Evolutionary conservation across 345 rosid species (phyloP), one percentile per base, ranked within the genome.

Genomic region (Moringa oleifera): DNA sequence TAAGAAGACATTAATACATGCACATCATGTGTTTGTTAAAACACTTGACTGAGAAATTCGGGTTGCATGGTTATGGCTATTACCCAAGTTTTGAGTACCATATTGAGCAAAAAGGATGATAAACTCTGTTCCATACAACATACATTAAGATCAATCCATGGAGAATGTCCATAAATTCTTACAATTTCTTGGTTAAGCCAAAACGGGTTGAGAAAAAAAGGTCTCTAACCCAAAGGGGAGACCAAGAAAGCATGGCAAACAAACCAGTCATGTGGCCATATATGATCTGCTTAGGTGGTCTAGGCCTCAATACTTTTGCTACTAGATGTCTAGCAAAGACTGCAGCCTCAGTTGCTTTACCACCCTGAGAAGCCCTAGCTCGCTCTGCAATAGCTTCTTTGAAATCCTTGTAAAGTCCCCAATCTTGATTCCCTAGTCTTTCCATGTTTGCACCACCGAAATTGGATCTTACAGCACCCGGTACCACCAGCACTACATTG

Each of bases 181-280:
- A 78, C 23, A 76, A 66, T 33, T 63, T 80, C 41, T 63, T 80
- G 45, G 75, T 72, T 4, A 80, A 36, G 6, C 61, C 46, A 54
- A 83, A 83, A 25, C 81, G 78, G 10, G 62, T 73, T 0, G 84
- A 46, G 47, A 81, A 81, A 72, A 83, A 86, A 58, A 71, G 46
- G 56, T 83, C 93, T 77, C 81, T 77, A 51, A 63, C 80, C 93
- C 89, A 81, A 24, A 80, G 68, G 5, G 89, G 89, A 58, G 89
- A 83, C 72, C 76, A 78, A 4, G 81, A 76, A 64, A 86, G 83
- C 58, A 66, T 18, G n/a, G 79, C 60, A 57, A 81, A 83, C 75
- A 86, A 67, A 23, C 85, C 72, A 51, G 82, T 77, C 93, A 83
- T 78, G 59, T 80, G 82, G 18, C 89, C 89, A 61, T 76, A 83